Conservation (phyloP, 2,329 filamentous ascomycete genomes). For the Colletotrichum falcatum region DNA sequence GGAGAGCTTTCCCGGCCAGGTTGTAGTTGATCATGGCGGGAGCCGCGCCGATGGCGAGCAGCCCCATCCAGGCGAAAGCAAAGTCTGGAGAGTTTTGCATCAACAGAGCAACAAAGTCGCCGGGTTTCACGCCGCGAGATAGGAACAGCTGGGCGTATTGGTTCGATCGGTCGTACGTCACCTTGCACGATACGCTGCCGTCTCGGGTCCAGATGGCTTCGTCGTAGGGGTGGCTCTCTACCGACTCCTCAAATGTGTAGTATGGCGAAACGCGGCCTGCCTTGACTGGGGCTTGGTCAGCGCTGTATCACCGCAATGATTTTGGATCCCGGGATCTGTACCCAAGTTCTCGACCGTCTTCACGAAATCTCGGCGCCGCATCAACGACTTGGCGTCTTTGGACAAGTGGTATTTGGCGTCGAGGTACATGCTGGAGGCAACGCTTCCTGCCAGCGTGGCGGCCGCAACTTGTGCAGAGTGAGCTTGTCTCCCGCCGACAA, state of each 20-base stretch:
- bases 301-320: conserved; percentile 49
- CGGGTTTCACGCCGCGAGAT: conserved; percentile 66
- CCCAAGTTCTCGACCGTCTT: conserved; percentile 53
- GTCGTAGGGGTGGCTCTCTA: conserved; percentile 62
- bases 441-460: conserved; percentile 52
- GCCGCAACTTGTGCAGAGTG: conserved; percentile 48
- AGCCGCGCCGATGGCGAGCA: conserved; percentile 74
- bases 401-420: conserved; percentile 77
- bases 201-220: conserved; percentile 76
- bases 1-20: conserved; percentile 69
- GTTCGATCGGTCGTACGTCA: conserved; percentile 66
- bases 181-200: conserved; percentile 68
- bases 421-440: conserved; percentile 59
- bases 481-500: not conserved
- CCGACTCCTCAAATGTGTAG: conserved; percentile 73
- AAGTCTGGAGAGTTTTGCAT: conserved; percentile 77
- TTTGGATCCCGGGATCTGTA: not conserved
- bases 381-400: conserved; percentile 68
- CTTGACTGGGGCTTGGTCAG: conserved; percentile 51
- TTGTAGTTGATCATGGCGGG: conserved; percentile 81
- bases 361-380: conserved; percentile 48
- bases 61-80: conserved; percentile 72
- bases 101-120: conserved; percentile 74
- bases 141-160: conserved; percentile 74
- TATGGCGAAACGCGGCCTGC: conserved; percentile 70